These are phyloP conservation scores for Parmales sp. DNA, from an alignment of 108 stramenopile genomes.

Conservation along the genomic window DNA sequence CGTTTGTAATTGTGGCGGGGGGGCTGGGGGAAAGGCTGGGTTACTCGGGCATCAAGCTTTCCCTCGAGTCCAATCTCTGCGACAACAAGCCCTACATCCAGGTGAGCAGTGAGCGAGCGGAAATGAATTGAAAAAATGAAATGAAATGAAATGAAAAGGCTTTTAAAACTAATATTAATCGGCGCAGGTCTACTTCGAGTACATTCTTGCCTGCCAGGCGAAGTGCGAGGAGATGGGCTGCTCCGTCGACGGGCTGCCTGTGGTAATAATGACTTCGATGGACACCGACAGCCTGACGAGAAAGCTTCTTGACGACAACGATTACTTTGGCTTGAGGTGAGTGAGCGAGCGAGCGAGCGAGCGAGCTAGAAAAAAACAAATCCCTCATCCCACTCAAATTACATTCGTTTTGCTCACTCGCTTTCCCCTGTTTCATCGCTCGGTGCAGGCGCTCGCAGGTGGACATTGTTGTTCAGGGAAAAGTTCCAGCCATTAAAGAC, in stretches of 20 bases:
- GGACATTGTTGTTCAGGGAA: slow-evolving; percentile 75
- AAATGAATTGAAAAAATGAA: no score
- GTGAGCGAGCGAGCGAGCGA: no score
- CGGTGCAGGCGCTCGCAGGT: no score
- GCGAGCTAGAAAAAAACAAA: no score
- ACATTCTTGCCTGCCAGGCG: slow-evolving; percentile 73
- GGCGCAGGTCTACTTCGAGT: slow-evolving; percentile 68
- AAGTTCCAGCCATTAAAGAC: slow-evolving; percentile 87
- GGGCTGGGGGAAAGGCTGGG: slow-evolving; percentile 97
- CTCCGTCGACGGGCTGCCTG: slow-evolving; percentile 63
- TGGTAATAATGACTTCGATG: slow-evolving; percentile 96
- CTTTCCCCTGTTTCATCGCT: no score
- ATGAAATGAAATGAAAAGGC: no score
- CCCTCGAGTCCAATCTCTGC: slow-evolving; percentile 65
- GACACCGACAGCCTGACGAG: slow-evolving; percentile 91
- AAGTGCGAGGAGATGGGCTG: slow-evolving; percentile 46
- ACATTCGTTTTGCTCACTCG: no score
- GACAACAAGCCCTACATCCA: slow-evolving; percentile 63
- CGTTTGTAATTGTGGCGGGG: slow-evolving; percentile 80
- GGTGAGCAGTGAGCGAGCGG: no score
- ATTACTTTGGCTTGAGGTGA: slow-evolving; percentile 81
- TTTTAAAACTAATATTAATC: no score
- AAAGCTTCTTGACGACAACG: slow-evolving; percentile 67
- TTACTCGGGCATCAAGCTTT: slow-evolving; percentile 94
- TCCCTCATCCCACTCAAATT: no score